phyloP scores from a whole-genome alignment of 768 basidiomycete species.

The Naganishia friedmannii region DNA sequence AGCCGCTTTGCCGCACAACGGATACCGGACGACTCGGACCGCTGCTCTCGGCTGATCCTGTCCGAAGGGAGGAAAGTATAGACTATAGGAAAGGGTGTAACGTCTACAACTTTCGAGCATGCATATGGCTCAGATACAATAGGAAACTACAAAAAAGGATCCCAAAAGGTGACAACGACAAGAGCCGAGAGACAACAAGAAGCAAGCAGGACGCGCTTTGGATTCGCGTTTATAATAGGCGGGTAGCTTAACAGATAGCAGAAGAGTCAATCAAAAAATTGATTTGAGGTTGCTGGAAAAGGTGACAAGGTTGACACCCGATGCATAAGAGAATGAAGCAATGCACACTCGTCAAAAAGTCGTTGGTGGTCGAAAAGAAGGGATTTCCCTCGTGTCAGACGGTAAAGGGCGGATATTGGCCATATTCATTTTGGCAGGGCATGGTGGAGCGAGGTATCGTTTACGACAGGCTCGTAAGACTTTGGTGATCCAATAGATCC shows the following conservation, averaged over 20 bases:
- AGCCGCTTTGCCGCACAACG: conserved; percentile 3
- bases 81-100: too few species aligned
- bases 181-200: background rate
- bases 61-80: too few species aligned
- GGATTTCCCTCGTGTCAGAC: too few species aligned
- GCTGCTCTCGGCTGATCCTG: background rate
- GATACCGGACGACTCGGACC: conserved; percentile 6
- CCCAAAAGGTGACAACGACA: background rate
- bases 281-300: too few species aligned
- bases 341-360: too few species aligned
- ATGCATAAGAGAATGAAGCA: too few species aligned
- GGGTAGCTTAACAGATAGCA: too few species aligned
- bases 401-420: too few species aligned
- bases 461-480: conserved; percentile 5
- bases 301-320: too few species aligned
- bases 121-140: background rate
- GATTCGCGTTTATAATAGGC: background rate
- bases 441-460: background rate
- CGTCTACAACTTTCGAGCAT: background rate
- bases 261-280: too few species aligned
- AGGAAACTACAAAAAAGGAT: background rate
- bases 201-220: background rate
- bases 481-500: conserved; percentile 7
- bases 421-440: background rate
- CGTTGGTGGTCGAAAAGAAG: too few species aligned